phyloP scores from a whole-genome alignment of 73 alveolate genomes.

The Blepharisma japonicum region DNA sequence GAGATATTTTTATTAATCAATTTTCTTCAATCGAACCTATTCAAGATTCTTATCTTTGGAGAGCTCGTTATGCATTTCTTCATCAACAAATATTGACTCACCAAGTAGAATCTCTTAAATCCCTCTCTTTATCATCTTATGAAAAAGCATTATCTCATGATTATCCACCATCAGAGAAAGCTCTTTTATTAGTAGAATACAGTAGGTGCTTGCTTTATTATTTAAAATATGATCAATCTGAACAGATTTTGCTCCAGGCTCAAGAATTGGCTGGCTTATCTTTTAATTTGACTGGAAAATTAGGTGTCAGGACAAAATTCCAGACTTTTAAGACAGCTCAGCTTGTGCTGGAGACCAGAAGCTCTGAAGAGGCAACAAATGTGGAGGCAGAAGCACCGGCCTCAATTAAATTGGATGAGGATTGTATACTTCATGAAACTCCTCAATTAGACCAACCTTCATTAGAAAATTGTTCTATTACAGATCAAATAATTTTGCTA shows the following conservation, averaged over 20 bases:
- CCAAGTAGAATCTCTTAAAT: not conserved
- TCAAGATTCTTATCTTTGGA: not conserved
- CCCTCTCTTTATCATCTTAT: not conserved
- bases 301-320: conserved; percentile 93
- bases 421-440: conserved; percentile 79
- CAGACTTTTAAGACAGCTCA: conserved; percentile 82
- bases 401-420: conserved; percentile 71
- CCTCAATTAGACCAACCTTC: conserved; percentile 79
- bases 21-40: not conserved
- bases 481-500: conserved; percentile 82
- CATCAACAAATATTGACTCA: conserved; percentile 23
- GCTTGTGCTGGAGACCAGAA: conserved; percentile 78
- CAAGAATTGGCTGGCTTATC: conserved; percentile 67
- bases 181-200: not conserved
- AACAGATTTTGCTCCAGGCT: conserved; percentile 67
- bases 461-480: conserved; percentile 53
- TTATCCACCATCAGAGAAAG: not conserved
- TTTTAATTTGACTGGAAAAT: conserved; percentile 88
- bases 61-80: conserved; percentile 3
- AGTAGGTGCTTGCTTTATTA: conserved; percentile 36
- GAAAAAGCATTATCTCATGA: not conserved
- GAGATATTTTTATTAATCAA: not conserved
- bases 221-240: conserved; percentile 70
- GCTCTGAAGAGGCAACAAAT: conserved; percentile 38
- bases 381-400: conserved; percentile 49